Conservation (phyloP, 208 protist genomes). For the Crithidia bombi region DNA sequence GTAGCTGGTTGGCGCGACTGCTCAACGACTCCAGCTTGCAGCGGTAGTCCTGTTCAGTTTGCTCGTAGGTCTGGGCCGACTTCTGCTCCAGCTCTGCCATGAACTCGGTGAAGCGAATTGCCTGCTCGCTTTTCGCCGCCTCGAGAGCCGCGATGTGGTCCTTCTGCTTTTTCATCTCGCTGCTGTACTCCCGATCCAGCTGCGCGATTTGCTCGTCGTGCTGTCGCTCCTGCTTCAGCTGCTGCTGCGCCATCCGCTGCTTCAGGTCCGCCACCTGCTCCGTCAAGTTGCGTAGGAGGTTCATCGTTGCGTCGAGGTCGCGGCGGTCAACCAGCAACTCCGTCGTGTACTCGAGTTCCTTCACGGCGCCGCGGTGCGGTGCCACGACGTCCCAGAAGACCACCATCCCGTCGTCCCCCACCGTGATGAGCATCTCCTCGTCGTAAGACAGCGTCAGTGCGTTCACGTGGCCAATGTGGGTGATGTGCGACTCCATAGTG, state of each 20-base stretch:
- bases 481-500: slow-evolving; percentile 85
- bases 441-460: slow-evolving; percentile 91
- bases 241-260: slow-evolving; percentile 95
- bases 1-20: slow-evolving; percentile 76
- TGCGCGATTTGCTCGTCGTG: slow-evolving; percentile 94
- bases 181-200: slow-evolving; percentile 84
- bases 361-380: slow-evolving; percentile 77
- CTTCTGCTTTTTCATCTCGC: slow-evolving; percentile 72
- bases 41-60: slow-evolving; percentile 90
- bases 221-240: slow-evolving; percentile 92
- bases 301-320: slow-evolving; percentile 92
- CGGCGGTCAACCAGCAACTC: slow-evolving; percentile 94
- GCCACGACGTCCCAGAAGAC: slow-evolving; percentile 92
- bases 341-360: slow-evolving; percentile 90
- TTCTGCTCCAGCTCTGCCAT: slow-evolving; percentile 89
- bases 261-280: slow-evolving; percentile 92
- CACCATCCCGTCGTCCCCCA: slow-evolving; percentile 93
- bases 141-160: slow-evolving; percentile 76
- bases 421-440: slow-evolving; percentile 93
- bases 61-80: slow-evolving; percentile 55
- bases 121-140: slow-evolving; percentile 91
- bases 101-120: slow-evolving; percentile 95
- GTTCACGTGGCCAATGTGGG: slow-evolving; percentile 86
- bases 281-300: slow-evolving; percentile 59
- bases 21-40: slow-evolving; percentile 90